A percentile compares a stretch with the other conserved stretches of the same genome.
Evolutionary conservation across 2,329 filamentous ascomycete species (phyloP).

Genomic region (Anisogramma anomala): DNA sequence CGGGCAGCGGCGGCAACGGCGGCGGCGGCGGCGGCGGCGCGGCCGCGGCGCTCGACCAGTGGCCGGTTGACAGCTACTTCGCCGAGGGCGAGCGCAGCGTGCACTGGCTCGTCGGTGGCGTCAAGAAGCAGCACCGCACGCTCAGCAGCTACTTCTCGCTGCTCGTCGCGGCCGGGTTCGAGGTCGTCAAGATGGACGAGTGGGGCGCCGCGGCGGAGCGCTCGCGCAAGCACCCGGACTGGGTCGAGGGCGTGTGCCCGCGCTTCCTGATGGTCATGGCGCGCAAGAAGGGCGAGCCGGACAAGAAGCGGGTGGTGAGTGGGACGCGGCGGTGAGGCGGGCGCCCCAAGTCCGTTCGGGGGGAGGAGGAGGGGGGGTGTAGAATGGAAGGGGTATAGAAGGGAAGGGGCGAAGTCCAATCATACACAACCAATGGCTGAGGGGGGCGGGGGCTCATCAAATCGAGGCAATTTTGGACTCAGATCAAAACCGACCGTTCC

Average conservation of each 20-base stretch:
- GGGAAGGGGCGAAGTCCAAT: neutral
- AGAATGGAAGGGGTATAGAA: neutral
- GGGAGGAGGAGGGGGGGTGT: no score
- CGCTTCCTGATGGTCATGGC: constrained; percentile 15
- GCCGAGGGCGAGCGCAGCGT: constrained; percentile 29
- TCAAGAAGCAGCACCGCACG: constrained; percentile 36
- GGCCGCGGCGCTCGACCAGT: no score
- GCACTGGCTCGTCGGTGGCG: constrained; percentile 31
- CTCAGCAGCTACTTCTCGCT: constrained; percentile 29
- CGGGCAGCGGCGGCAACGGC: no score
- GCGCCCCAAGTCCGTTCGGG: neutral
- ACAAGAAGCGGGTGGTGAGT: neutral
- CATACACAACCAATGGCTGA: no score
- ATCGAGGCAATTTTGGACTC: no score
- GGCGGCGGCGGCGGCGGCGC: no score
- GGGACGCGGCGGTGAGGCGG: neutral
- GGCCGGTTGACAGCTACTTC: constrained; percentile 32
- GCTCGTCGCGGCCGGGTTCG: constrained; percentile 26
- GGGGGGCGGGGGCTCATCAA: no score
- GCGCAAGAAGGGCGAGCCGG: constrained; percentile 8
- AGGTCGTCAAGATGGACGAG: constrained; percentile 28
- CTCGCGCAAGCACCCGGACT: constrained; percentile 18
- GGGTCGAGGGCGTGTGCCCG: constrained; percentile 15
- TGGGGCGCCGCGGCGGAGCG: constrained; percentile 20
- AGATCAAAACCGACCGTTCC: no score